These are phyloP conservation scores for Clitopilus hobsonii DNA, from an alignment of 768 basidiomycete species.

Conservation along the genomic window DNA sequence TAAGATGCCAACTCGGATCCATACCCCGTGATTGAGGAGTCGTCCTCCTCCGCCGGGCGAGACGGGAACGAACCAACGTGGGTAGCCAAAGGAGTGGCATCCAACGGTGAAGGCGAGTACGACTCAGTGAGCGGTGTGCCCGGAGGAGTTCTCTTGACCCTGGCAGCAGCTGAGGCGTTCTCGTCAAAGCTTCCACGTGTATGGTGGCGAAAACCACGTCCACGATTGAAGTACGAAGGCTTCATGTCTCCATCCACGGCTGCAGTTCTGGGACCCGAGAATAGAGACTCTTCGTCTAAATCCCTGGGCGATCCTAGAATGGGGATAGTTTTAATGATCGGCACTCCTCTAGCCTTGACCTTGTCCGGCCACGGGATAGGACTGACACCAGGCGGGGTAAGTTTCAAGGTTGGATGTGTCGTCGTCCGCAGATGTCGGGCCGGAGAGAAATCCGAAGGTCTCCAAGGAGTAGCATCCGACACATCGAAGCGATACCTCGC, in stretches of 20 bases:
- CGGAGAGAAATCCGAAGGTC: constrained; percentile 16
- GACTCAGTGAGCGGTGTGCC: constrained; percentile 33
- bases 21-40: not conserved
- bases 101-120: constrained; percentile 3
- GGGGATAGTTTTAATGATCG: constrained; percentile 3
- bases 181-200: constrained; percentile 53
- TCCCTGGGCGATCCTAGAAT: constrained; percentile 52
- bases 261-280: constrained; percentile 4
- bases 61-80: constrained; percentile 39
- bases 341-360: constrained; percentile 2
- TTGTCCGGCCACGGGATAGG: constrained; percentile 35
- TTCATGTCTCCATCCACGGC: constrained; percentile 1
- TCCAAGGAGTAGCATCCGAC: constrained; percentile 31
- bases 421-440: constrained; percentile 34
- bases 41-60: constrained; percentile 25
- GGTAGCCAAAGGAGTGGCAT: constrained; percentile 34
- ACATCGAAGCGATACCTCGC: not conserved
- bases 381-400: constrained; percentile 23
- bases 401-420: constrained; percentile 39
- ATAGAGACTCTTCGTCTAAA: constrained; percentile 26
- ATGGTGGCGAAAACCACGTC: constrained; percentile 36
- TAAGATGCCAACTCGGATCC: not conserved
- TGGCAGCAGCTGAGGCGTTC: constrained; percentile 19
- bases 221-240: constrained; percentile 7
- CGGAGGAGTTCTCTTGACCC: constrained; percentile 42